Base-by-base conservation (phyloP, 2,329 filamentous ascomycete genomes). In the Alternaria gaisen region DNA sequence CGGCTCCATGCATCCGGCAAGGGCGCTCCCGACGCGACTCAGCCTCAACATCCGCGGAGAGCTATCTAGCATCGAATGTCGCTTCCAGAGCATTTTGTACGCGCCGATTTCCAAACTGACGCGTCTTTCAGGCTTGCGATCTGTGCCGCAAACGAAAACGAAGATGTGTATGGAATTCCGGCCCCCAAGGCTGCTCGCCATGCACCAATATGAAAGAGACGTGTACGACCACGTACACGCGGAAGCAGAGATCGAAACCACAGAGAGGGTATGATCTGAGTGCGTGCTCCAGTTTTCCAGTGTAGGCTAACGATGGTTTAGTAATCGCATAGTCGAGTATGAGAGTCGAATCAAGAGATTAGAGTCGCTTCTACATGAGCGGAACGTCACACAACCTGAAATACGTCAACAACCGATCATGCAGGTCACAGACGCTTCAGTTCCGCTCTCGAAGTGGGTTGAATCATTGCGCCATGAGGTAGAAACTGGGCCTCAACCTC, bases 141-240 rank as follows among this genome's bases (percentile, higher is more conserved):
- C 68, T 71, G 9, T 74, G 69, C 56, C 63, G 70, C 18, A 67
- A 65, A 47, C 66, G 70, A 34, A 73, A 74, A 43, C 56, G 70
- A 55, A 63, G 63, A 61, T 73, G 72, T 40, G 28, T 67, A 9
- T 75, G 69, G 67, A 56, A 55, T 9, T 48, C 59, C 14, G 72
- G 67, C 30, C 40, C 59, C 7, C 40, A 56, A 20, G 64, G 67
- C 18, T 74, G 72, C 47, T 68, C 66, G 4, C 54, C 67, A 30
- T 73, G 71, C 43, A 34, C 56, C 9, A 66, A 70, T 24, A 40
- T 67, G 10, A 71, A 72, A 12, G 72, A 74, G 28, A 63, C 65
- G 18, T 72, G 71, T 48, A 64, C 53, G 16, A 68, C 68, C 9
- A 74, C 66, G 10, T 68, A 75, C 60, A 58, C 69, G 10, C 65